Evolutionary conservation across 768 basidiomycete genomes (phyloP).

Genomic region (Chalciporus chontae): DNA sequence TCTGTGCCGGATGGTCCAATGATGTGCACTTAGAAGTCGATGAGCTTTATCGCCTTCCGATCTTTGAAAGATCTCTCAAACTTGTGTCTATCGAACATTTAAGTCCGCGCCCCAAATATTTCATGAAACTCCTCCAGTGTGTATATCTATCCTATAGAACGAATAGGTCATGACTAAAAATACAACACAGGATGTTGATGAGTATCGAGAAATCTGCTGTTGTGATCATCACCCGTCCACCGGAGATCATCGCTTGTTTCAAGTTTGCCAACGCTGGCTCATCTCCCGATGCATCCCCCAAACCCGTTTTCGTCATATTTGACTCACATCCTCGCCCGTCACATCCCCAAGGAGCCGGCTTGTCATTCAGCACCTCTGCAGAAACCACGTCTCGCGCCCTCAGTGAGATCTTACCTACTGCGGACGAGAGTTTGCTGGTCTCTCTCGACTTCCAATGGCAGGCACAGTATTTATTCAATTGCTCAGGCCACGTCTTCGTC

Average conservation of each 20-base stretch:
- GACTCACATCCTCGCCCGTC: constrained; percentile 64
- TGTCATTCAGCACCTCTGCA: constrained; percentile 49
- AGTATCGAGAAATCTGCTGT: constrained; percentile 22
- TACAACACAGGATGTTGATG: constrained; percentile 23
- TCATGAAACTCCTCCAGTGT: constrained; percentile 29
- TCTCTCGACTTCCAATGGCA: constrained; percentile 57
- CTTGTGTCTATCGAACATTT: constrained; percentile 36
- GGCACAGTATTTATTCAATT: constrained; percentile 57
- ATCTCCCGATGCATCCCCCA: constrained; percentile 7
- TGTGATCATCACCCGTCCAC: constrained; percentile 65
- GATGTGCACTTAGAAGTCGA: constrained; percentile 55
- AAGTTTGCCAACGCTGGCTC: constrained; percentile 20
- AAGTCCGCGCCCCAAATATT: constrained; percentile 35
- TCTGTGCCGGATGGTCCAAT: constrained; percentile 55
- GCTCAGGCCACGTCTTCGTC: constrained; percentile 55
- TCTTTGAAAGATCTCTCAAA: constrained; percentile 43
- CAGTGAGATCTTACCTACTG: constrained; percentile 40
- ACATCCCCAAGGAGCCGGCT: constrained; percentile 58
- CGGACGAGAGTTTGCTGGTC: constrained; percentile 43
- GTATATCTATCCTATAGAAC: constrained; percentile 1
- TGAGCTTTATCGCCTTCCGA: constrained; percentile 44
- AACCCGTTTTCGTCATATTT: constrained; percentile 51
- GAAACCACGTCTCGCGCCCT: constrained; percentile 43
- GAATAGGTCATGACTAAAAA: not conserved
- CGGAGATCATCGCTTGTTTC: constrained; percentile 62